Conservation (phyloP, 2,329 filamentous ascomycete species). For the Pyrenochaeta sp. region DNA sequence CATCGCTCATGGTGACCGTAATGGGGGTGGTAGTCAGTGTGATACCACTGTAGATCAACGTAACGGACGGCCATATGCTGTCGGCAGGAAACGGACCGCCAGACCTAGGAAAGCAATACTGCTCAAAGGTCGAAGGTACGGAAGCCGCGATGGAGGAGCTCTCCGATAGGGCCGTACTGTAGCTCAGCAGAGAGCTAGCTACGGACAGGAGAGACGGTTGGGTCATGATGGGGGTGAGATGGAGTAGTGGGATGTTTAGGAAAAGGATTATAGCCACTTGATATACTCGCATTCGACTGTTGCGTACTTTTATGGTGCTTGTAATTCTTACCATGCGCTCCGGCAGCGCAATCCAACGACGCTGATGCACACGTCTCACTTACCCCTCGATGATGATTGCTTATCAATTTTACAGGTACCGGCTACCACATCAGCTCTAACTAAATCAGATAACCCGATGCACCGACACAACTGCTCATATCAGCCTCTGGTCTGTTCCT, state of each 20-base stretch:
- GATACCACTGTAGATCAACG: slow-evolving; percentile 2
- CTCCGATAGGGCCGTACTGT: slow-evolving; percentile 1
- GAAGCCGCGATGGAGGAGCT: not conserved
- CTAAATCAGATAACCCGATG: too few relatives aligned
- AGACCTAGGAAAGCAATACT: slow-evolving; percentile 6
- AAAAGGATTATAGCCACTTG: too few relatives aligned
- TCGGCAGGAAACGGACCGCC: slow-evolving; percentile 1
- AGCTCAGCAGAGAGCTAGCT: slow-evolving; percentile 1
- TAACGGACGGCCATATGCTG: slow-evolving; percentile 1
- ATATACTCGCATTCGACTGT: not conserved
- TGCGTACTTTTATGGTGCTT: too few relatives aligned
- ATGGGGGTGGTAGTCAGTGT: slow-evolving; percentile 4
- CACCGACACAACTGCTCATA: too few relatives aligned
- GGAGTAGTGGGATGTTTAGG: too few relatives aligned
- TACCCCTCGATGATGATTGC: too few relatives aligned
- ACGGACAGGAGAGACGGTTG: not conserved
- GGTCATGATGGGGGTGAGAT: not conserved
- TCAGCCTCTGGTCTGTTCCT: too few relatives aligned
- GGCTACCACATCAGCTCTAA: too few relatives aligned
- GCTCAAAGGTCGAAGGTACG: not conserved
- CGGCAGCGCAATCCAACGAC: too few relatives aligned
- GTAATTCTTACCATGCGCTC: too few relatives aligned
- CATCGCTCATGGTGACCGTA: slow-evolving; percentile 1
- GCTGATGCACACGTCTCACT: too few relatives aligned
- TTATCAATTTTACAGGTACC: too few relatives aligned